These are phyloP conservation scores for Naganishia randhawae DNA, from an alignment of 768 basidiomycete genomes.

Conservation along the genomic window DNA sequence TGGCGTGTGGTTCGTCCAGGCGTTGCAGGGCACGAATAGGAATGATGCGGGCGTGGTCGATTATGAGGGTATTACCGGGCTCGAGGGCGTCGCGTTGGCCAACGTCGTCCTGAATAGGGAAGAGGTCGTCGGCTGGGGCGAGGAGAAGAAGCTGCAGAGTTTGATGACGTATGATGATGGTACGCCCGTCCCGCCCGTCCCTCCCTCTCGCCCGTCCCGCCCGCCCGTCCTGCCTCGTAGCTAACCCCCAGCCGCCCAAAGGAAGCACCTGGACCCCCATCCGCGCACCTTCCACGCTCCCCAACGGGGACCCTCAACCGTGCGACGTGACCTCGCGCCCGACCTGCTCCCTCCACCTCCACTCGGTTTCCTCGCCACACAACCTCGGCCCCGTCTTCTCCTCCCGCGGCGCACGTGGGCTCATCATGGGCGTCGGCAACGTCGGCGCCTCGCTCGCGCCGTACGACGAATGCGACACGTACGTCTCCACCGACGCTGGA, in stretches of 20 bases:
- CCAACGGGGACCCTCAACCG: slow-evolving; percentile 59
- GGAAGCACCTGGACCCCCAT: slow-evolving; percentile 75
- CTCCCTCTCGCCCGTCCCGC: slow-evolving; percentile 20
- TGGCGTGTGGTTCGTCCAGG: slow-evolving; percentile 89
- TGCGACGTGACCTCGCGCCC: slow-evolving; percentile 62
- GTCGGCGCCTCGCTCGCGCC: slow-evolving; percentile 65
- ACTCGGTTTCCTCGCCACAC: slow-evolving; percentile 87
- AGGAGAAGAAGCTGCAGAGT: slow-evolving; percentile 70
- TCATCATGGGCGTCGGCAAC: slow-evolving; percentile 94
- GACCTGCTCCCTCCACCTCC: slow-evolving; percentile 77
- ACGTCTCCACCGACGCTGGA: slow-evolving; percentile 85
- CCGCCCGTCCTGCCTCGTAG: not conserved
- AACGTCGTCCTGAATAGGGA: slow-evolving; percentile 80
- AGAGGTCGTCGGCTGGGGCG: slow-evolving; percentile 69
- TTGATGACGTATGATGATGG: slow-evolving; percentile 88
- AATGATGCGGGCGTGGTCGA: slow-evolving; percentile 86
- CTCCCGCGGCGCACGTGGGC: slow-evolving; percentile 78
- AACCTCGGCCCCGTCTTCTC: slow-evolving; percentile 94
- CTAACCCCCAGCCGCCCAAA: no score
- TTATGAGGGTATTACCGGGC: slow-evolving; percentile 63
- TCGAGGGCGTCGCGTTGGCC: slow-evolving; percentile 75
- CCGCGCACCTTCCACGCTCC: slow-evolving; percentile 60
- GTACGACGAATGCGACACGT: slow-evolving; percentile 88
- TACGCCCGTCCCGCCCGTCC: slow-evolving; percentile 33
- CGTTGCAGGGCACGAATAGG: slow-evolving; percentile 85